Conservation (phyloP, 805 yeast species). For the Sporopachydermia quercuum region DNA sequence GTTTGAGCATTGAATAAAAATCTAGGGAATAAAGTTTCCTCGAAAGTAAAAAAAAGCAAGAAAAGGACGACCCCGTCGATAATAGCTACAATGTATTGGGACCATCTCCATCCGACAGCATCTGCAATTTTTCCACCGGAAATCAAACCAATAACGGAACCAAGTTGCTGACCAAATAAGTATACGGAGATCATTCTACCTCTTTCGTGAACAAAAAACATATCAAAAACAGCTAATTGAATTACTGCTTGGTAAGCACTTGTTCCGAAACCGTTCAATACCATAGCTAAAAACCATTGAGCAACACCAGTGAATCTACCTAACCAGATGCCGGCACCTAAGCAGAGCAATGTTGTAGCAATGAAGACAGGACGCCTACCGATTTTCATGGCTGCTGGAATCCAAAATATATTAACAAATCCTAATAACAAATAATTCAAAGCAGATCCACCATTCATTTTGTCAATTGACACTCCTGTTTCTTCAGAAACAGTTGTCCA, state of each 20-base stretch:
- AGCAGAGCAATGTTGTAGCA: constrained; percentile 6
- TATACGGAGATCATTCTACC: constrained; percentile 13
- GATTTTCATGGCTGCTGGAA: constrained; percentile 9
- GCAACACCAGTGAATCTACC: constrained; percentile 8
- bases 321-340: constrained; percentile 8
- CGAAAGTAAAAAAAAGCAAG: constrained; percentile 9
- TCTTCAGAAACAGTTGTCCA: constrained; percentile 9
- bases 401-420: constrained; percentile 10
- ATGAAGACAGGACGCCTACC: constrained; percentile 10
- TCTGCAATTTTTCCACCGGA: constrained; percentile 14
- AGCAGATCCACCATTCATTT: constrained; percentile 10
- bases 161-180: constrained; percentile 13
- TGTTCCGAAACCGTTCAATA: constrained; percentile 9
- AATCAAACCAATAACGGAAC: constrained; percentile 11
- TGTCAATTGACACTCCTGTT: constrained; percentile 6
- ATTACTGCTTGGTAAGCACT: constrained; percentile 11
- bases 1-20: not conserved
- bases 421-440: constrained; percentile 9
- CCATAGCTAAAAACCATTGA: constrained; percentile 7
- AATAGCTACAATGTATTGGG: constrained; percentile 11
- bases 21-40: constrained; percentile 9
- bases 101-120: constrained; percentile 15
- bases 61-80: constrained; percentile 8
- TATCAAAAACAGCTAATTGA: constrained; percentile 11
- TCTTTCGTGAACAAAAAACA: constrained; percentile 14